Base-by-base conservation (phyloP, 129 eudicot species). In the Flaveria linearis region DNA sequence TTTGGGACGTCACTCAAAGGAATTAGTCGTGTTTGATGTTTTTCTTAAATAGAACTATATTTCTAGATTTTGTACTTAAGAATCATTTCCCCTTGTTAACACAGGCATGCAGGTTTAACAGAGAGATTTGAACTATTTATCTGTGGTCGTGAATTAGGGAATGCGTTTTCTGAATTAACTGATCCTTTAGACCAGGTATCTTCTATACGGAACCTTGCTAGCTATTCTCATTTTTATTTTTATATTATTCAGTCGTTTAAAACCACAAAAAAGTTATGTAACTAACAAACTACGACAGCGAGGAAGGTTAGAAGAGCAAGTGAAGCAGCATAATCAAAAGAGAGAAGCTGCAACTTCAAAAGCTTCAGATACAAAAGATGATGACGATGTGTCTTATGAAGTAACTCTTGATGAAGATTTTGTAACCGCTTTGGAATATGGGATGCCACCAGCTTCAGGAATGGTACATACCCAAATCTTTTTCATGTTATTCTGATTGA, bases 381-480 rank as follows among this genome's bases (percentile, higher is more conserved):
- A 41, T 39, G 88, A 81, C 16, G 82, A 88, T 3, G 87, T 57
- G 10, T 85, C 88, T 1, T 94, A 94, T 72, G 97, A 91, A 47
- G 99, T 94, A 71, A 82, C 85, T 61, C 96, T 94, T 14, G 99
- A 94, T 77, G 99, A 94, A 80, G 99, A 94, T 75, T 94, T 94
- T 79, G 30, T 94, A 39, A 94, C 97, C 25, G 99, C 99, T 50
- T 71, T 94, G 45, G 99, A 94, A 75, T 94, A 94, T 55, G 99
- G 99, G 53, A 94, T 94, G 99, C 99, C 99, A 73, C 99, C 99
- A 3, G 99, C 99, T 82, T 94, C 99, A 51, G 99, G 99, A 86
- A 88, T 94, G 99, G 98, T 94, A 91, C 25, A 72, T 46, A 36
- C 47, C 6, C 70, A 20, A 49, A 6, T 60, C 42, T 23, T 41